A percentile compares a stretch with the other conserved stretches of the same genome.
These are phyloP conservation scores for Yarrowia keelungensis DNA, from an alignment of 805 yeast species.

Conservation along the genomic window DNA sequence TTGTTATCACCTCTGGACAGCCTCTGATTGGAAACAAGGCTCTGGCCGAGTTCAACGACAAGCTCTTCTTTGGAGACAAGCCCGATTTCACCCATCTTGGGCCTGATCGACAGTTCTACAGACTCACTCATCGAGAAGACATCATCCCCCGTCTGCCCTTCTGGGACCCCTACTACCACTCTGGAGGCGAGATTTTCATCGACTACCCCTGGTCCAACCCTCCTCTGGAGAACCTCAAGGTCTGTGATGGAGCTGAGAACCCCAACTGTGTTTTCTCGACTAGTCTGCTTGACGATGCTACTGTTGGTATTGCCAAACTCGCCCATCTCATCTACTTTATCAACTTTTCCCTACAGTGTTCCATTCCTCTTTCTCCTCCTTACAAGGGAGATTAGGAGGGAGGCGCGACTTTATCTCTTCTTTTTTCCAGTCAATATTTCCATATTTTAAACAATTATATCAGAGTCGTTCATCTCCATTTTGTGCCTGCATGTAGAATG, in stretches of 20 bases:
- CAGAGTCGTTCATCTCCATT: no score
- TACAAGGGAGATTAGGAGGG: background rate
- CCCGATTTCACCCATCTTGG: constrained; percentile 8
- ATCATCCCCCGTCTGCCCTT: constrained; percentile 13
- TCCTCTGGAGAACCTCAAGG: constrained; percentile 17
- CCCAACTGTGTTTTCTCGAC: constrained; percentile 7
- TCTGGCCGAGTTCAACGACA: constrained; percentile 15
- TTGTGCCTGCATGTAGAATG: background rate
- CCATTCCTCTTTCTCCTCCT: constrained; percentile 14
- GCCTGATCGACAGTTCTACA: background rate
- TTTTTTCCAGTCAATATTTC: background rate
- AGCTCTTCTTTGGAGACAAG: constrained; percentile 16
- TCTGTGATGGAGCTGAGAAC: constrained; percentile 5
- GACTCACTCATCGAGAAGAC: background rate
- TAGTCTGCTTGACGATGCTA: background rate
- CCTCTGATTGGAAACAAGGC: constrained; percentile 20
- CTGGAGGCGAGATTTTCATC: constrained; percentile 15
- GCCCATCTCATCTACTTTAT: constrained; percentile 17
- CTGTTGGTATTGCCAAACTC: background rate
- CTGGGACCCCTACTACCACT: constrained; percentile 3
- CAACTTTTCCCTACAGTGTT: constrained; percentile 18
- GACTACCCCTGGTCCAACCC: constrained; percentile 10
- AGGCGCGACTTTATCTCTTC: no score
- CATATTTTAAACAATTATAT: background rate
- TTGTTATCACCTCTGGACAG: constrained; percentile 8